Percentiles rank a stretch among this genome's conserved stretches.
Conservation (phyloP, 2,329 filamentous ascomycete genomes). For the Stagonosporopsis chrysanthemi region DNA sequence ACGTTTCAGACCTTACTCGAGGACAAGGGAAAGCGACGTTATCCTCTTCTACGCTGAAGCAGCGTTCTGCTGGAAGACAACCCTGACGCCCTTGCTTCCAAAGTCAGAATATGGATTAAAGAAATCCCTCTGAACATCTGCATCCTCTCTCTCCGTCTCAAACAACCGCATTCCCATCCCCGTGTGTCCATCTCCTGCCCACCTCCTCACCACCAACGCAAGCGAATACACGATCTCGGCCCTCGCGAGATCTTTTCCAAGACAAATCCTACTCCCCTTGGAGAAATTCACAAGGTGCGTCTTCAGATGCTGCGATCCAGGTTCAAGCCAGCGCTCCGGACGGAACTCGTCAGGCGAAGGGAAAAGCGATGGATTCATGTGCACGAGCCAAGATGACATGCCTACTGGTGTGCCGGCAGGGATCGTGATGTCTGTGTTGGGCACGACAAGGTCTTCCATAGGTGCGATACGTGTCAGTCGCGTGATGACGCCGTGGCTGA, state of each 20-base stretch:
- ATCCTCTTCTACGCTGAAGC: too few species aligned
- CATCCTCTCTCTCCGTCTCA: constrained; percentile 33
- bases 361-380: too few species aligned
- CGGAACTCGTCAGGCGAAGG: constrained; percentile 28
- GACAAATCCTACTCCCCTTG: constrained; percentile 51
- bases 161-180: constrained; percentile 25
- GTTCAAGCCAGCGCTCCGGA: constrained; percentile 41
- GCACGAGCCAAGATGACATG: too few species aligned
- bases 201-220: constrained; percentile 15
- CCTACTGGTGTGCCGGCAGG: too few species aligned
- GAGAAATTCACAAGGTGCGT: constrained; percentile 51
- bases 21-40: too few species aligned
- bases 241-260: constrained; percentile 50
- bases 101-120: constrained; percentile 27
- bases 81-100: too few species aligned
- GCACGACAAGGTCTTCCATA: too few species aligned
- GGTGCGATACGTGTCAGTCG: too few species aligned
- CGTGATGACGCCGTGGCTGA: too few species aligned
- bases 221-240: constrained; percentile 33
- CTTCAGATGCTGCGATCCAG: constrained; percentile 25
- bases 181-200: constrained; percentile 1
- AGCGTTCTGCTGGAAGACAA: too few species aligned
- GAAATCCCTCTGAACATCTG: constrained; percentile 31
- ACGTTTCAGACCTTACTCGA: too few species aligned
- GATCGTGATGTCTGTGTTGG: too few species aligned